These are phyloP conservation scores for Mytilinidion resinicola DNA, from an alignment of 495 filamentous ascomycete species.

Conservation along the genomic window DNA sequence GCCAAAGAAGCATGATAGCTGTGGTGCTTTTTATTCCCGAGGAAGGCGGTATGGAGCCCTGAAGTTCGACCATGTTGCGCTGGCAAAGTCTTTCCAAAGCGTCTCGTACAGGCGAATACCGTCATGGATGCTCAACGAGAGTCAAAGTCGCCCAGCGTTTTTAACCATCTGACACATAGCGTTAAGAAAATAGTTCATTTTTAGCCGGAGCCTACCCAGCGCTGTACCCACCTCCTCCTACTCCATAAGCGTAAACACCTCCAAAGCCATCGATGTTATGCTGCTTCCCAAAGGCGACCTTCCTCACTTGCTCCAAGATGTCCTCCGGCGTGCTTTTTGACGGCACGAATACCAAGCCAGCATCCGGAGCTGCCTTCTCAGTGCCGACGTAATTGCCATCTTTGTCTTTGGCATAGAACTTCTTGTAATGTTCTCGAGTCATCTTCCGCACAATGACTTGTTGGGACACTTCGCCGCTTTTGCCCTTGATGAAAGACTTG, in stretches of 20 bases:
- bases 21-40: too few species aligned
- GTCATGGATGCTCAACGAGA: too few species aligned
- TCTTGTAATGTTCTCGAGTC: conserved; percentile 15
- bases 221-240: too few species aligned
- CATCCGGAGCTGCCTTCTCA: conserved; percentile 17
- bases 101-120: too few species aligned
- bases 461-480: not conserved
- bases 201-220: too few species aligned
- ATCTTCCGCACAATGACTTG: conserved; percentile 23
- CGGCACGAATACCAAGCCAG: conserved; percentile 17
- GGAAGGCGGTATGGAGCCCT: too few species aligned
- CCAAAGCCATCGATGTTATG: conserved; percentile 14
- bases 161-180: too few species aligned
- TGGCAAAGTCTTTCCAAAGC: too few species aligned
- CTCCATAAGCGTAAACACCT: not conserved
- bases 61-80: too few species aligned
- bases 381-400: conserved; percentile 25
- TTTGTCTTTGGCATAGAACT: conserved; percentile 21
- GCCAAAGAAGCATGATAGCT: too few species aligned
- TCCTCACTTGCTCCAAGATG: conserved; percentile 15
- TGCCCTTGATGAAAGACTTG: conserved; percentile 4
- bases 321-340: conserved; percentile 23
- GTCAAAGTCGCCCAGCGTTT: too few species aligned
- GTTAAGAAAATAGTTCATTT: too few species aligned
- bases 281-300: conserved; percentile 19